Evolutionary conservation across 176 grass and related monocot species (phyloP), one percentile per base, ranked within the genome.

Genomic region (Aegilops bicornis): DNA sequence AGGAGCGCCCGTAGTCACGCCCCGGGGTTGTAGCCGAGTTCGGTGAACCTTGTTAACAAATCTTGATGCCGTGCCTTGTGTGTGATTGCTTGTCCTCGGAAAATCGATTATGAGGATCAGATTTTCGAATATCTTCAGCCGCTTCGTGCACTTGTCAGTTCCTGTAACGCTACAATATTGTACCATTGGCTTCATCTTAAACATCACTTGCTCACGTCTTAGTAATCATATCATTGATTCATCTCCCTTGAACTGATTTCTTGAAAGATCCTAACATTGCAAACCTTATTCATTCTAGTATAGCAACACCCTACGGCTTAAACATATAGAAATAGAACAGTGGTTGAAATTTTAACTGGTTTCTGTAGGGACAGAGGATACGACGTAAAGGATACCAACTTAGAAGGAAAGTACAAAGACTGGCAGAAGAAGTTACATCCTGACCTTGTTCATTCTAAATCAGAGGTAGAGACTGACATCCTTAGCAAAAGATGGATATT

Each of bases 341-440:
- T 81, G 39, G 63, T 43, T 14, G 69, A 42, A 16, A n/a, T 20
- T 83, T 88, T 76, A 17, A 25, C 85, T 85, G 30, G 11, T 79
- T 91, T 80, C 25, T 72, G 42, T 69, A 98, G 96, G 69, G 67
- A 94, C 64, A 92, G 80, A 67, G 64, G 63, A 37, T 94, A 96
- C 58, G 74, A 81, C 39, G 85, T 92, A 64, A 86, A 82, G 71
- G 87, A 88, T 56, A 84, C 71, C 73, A 89, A 87, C 83, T 90
- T 98, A 79, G 96, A 94, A 85, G 82, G 86, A 30, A 96, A 82
- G 58, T 98, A 98, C 86, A 98, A 98, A 72, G 90, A 92, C 52
- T 98, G 96, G 96, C 96, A 98, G 79, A 98, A 96, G 92, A 98
- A 96, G 84, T 81, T 98, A 76, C 93, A 98, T 78, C 96, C 96